Evolutionary conservation across 1,284 basidiomycete genomes (phyloP), one percentile per base, ranked within the genome.

Genomic region (Puccinia coronata): DNA sequence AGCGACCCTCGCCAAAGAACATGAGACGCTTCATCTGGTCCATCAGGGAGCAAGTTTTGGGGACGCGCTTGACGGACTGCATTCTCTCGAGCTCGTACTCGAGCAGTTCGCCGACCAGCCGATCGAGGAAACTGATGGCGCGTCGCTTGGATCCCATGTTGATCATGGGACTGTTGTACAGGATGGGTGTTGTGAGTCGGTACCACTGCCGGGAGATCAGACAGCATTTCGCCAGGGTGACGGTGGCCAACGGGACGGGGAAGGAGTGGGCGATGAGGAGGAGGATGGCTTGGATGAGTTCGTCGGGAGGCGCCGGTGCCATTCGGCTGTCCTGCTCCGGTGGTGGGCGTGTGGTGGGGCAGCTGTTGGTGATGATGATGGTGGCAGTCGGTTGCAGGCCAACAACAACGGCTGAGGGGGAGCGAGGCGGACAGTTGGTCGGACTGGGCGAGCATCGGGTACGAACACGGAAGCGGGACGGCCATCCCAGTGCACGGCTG

Each of bases 201-300:
- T 73, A 47, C 55, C 67, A 80, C 36, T 73, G 78, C 12, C 31
- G 55, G 16, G 69, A 80, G 41, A 73, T 39, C n/a, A 47, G 39
- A 3, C 36, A 51, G 36, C 78, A 80, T 28, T 28, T 59, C n/a
- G 67, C 49, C 11, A 80, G 51, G 12, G 69, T 72, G 49, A 49
- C 47, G 6, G 73, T 76, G 11, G 51, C 59, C 28, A 47, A 28
- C n/a, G 23, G 57, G 25, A 59, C 57, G n/a, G 53, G 55, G 47
- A 49, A 63, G 20, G 69, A 55, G 36, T 43, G 23, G 14, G 57
- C 43, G 1, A 73, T 31, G 6, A 34, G 25, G 25, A 65, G 25
- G 28, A 80, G 49, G 59, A 80, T 80, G 18, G 18, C 25, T 53
- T 72, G 67, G 28, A 80, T 51, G 39, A 80, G 78, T 65, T 80